phyloP scores from a whole-genome alignment of 495 filamentous ascomycete species.

The Durotheca rogersii region DNA sequence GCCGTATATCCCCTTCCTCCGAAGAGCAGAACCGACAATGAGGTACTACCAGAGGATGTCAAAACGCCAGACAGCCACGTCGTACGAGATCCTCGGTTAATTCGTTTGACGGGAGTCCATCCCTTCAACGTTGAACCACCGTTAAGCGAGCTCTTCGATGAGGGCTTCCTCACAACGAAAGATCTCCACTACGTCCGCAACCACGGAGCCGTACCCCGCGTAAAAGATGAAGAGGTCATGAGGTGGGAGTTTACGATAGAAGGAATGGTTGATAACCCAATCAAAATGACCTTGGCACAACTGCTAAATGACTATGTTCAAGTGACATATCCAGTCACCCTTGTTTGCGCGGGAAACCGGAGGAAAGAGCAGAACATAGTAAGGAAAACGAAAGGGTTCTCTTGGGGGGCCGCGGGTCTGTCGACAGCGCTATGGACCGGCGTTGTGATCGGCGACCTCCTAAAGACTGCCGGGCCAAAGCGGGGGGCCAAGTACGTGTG shows the following conservation, averaged over 20 bases:
- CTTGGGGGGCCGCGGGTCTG: conserved; percentile 88
- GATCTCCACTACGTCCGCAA: conserved; percentile 96
- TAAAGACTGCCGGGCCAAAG: conserved; percentile 66
- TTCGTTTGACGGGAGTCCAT: conserved; percentile 86
- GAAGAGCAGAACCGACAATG: conserved; percentile 57
- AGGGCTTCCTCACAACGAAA: conserved; percentile 88
- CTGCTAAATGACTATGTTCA: conserved; percentile 77
- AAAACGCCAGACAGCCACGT: conserved; percentile 86
- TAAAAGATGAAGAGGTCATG: conserved; percentile 69
- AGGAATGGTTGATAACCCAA: conserved; percentile 77
- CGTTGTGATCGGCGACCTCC: conserved; percentile 70
- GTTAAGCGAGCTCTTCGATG: conserved; percentile 73
- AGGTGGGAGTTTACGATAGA: conserved; percentile 87
- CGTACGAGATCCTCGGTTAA: conserved; percentile 80
- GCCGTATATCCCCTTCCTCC: conserved; percentile 66
- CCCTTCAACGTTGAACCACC: conserved; percentile 95
- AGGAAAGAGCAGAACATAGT: conserved; percentile 94
- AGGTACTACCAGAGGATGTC: conserved; percentile 71
- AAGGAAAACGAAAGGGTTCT: conserved; percentile 92
- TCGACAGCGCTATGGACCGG: conserved; percentile 92
- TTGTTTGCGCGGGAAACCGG: conserved; percentile 92
- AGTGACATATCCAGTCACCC: conserved; percentile 81
- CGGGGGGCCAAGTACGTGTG: conserved; percentile 80
- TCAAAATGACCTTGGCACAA: conserved; percentile 72
- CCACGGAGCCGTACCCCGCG: conserved; percentile 82